Conservation (phyloP, 2,329 filamentous ascomycete species). For the Ophiocordyceps unilateralis region DNA sequence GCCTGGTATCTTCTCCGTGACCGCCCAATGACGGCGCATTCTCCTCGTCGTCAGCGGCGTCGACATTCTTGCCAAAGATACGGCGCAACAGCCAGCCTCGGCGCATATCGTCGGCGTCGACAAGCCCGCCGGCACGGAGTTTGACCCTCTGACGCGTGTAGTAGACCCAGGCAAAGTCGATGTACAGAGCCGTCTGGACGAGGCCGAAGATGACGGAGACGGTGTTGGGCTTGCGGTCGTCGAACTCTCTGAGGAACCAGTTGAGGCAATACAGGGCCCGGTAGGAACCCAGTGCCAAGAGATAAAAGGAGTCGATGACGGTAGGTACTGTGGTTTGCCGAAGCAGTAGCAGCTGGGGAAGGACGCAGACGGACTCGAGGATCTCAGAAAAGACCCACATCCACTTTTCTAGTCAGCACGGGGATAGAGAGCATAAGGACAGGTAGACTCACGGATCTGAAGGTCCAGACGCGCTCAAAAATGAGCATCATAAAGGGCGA, state of each 20-base stretch:
- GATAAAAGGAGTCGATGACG: conserved; percentile 93
- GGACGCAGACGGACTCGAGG: conserved; percentile 77
- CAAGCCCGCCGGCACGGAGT: conserved; percentile 68
- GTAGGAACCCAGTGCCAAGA: conserved; percentile 73
- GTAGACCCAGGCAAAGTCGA: conserved; percentile 96
- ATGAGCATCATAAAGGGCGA: conserved; percentile 60
- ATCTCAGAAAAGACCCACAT: conserved; percentile 82
- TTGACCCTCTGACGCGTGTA: conserved; percentile 87
- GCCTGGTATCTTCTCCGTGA: conserved; percentile 8
- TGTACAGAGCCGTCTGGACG: conserved; percentile 75
- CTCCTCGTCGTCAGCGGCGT: conserved; percentile 41
- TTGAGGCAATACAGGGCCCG: conserved; percentile 80
- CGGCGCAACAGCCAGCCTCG: conserved; percentile 70
- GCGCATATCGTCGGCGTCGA: conserved; percentile 76
- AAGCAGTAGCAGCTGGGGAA: conserved; percentile 80
- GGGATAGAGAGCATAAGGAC: conserved; percentile 1
- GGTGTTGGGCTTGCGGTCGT: conserved; percentile 45
- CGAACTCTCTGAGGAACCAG: conserved; percentile 59
- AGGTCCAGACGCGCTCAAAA: conserved; percentile 35
- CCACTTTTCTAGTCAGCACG: conserved; percentile 31
- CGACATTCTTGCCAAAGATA: conserved; percentile 48
- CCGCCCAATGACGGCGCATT: conserved; percentile 30
- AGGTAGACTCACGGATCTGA: conserved; percentile 27
- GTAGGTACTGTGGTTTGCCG: conserved; percentile 92
- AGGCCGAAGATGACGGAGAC: conserved; percentile 74